These are phyloP conservation scores for Pichia sp. DNA, from an alignment of 1,139 yeast species.

Conservation along the genomic window DNA sequence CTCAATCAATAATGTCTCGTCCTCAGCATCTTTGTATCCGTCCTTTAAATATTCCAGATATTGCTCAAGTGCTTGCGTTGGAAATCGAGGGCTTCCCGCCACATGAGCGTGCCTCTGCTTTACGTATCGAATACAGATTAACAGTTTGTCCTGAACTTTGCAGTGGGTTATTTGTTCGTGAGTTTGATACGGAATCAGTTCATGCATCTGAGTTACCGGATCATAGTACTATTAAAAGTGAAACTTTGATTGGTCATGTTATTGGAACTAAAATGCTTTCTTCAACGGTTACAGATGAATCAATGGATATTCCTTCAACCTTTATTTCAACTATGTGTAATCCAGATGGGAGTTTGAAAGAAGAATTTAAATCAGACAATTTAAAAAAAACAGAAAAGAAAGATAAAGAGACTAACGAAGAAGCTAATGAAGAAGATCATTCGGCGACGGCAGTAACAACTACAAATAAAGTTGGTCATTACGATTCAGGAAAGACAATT, in stretches of 20 bases:
- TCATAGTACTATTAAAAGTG: constrained; percentile 46
- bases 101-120: constrained; percentile 58
- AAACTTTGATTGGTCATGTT: constrained; percentile 75
- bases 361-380: constrained; percentile 14
- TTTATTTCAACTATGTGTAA: constrained; percentile 8
- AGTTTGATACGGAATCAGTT: constrained; percentile 35
- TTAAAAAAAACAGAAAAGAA: constrained; percentile 23
- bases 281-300: constrained; percentile 49
- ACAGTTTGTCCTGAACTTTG: constrained; percentile 83
- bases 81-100: constrained; percentile 71
- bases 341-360: constrained; percentile 21
- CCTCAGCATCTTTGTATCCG: constrained; percentile 72
- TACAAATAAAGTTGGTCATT: constrained; percentile 51
- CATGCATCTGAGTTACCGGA: constrained; percentile 36
- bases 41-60: constrained; percentile 69
- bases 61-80: constrained; percentile 51
- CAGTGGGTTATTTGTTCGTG: constrained; percentile 78
- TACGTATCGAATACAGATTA: constrained; percentile 63
- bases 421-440: not conserved
- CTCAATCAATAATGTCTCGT: constrained; percentile 16
- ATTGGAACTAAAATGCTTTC: constrained; percentile 69
- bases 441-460: not conserved
- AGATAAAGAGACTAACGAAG: constrained; percentile 27
- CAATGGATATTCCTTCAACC: constrained; percentile 57
- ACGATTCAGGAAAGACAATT: constrained; percentile 64